Percentiles rank a stretch among this genome's conserved stretches.
phyloP scores from a whole-genome alignment of 768 basidiomycete genomes.

The Termitomyces sp. region DNA sequence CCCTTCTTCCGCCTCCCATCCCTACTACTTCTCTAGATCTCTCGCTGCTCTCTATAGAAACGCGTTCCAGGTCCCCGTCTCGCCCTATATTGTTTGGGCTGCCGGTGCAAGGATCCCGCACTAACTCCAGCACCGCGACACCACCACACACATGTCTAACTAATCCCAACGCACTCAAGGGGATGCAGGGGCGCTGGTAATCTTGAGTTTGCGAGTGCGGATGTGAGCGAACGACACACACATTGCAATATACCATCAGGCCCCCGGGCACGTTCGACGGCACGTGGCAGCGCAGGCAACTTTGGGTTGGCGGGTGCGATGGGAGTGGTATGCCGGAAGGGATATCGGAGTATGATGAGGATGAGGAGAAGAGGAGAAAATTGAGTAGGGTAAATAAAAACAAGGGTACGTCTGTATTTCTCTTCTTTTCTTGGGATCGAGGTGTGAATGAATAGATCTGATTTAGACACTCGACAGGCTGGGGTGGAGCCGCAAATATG shows the following conservation, averaged over 20 bases:
- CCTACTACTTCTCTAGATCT: too few relatives aligned
- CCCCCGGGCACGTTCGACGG: conserved; percentile 10
- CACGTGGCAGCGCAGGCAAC: conserved; percentile 17
- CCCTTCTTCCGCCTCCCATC: too few relatives aligned
- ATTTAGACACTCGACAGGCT: not conserved
- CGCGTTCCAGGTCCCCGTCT: too few relatives aligned
- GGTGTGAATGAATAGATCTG: too few relatives aligned
- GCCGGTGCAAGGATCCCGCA: conserved; percentile 6
- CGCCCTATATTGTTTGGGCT: too few relatives aligned
- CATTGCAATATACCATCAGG: not conserved
- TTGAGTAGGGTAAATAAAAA: too few relatives aligned
- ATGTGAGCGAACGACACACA: too few relatives aligned
- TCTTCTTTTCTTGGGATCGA: not conserved
- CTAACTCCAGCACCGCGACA: not conserved
- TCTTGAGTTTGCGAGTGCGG: too few relatives aligned
- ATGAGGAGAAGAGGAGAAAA: not conserved
- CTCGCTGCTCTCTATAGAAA: too few relatives aligned
- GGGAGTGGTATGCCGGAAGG: not conserved
- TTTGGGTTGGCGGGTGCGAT: not conserved
- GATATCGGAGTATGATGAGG: not conserved
- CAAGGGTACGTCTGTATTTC: not conserved
- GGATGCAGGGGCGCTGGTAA: too few relatives aligned
- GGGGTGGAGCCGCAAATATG: not conserved
- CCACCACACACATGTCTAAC: not conserved
- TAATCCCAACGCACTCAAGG: too few relatives aligned